Evolutionary conservation across 2,329 filamentous ascomycete genomes (phyloP).

Genomic region (Elsinoe australis): DNA sequence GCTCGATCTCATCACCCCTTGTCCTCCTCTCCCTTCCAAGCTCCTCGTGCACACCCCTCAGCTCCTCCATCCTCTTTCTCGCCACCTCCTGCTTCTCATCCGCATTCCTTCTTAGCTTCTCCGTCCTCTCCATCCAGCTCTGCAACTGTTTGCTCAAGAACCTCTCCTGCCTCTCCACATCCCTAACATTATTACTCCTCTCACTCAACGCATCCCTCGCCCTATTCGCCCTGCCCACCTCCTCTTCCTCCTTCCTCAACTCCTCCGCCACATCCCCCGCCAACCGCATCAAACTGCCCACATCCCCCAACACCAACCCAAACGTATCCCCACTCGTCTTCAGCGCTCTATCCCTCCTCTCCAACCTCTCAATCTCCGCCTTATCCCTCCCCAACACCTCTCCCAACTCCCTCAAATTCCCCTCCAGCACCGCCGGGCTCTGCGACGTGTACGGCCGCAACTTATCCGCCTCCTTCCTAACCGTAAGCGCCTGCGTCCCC

Average conservation of each 20-base stretch:
- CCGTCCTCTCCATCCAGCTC: conserved; percentile 80
- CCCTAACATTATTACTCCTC: conserved; percentile 77
- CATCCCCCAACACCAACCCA: conserved; percentile 71
- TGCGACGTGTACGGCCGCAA: conserved; percentile 86
- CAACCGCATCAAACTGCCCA: conserved; percentile 79
- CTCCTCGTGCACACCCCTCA: conserved; percentile 69
- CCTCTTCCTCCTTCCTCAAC: conserved; percentile 83
- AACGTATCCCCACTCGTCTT: conserved; percentile 92
- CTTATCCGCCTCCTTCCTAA: conserved; percentile 80
- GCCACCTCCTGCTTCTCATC: conserved; percentile 73
- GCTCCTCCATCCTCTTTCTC: conserved; percentile 81
- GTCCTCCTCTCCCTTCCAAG: conserved; percentile 78
- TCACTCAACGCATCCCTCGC: conserved; percentile 85
- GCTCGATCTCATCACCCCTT: conserved; percentile 87
- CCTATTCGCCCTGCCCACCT: conserved; percentile 67
- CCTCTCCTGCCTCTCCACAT: conserved; percentile 82
- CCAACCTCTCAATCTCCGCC: conserved; percentile 75
- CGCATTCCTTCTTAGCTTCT: conserved; percentile 72
- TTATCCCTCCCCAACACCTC: conserved; percentile 72
- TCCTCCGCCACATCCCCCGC: conserved; percentile 82
- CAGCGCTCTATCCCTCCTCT: conserved; percentile 77
- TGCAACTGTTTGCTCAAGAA: conserved; percentile 74
- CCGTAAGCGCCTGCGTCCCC: conserved; percentile 59
- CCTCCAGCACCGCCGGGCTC: conserved; percentile 74
- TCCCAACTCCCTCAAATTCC: conserved; percentile 71